phyloP scores from a whole-genome alignment of 257 asterid species.

The Plantago major region DNA sequence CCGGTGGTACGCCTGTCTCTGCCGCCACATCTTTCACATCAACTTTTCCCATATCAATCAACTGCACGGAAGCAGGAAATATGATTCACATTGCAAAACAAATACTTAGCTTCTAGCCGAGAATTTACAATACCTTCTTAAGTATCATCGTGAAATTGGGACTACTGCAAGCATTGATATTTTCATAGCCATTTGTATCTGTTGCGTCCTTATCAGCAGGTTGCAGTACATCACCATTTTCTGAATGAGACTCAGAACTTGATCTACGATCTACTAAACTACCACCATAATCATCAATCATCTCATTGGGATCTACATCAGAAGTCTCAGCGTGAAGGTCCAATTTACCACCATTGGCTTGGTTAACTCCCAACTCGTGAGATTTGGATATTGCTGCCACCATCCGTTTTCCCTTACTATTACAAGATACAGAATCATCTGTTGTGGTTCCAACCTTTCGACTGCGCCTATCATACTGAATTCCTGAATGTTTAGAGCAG shows the following conservation, averaged over 20 bases:
- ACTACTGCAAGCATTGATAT: conserved; percentile 30
- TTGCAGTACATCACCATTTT: conserved; percentile 32
- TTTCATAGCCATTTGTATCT: conserved; percentile 33
- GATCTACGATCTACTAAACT: conserved; percentile 29
- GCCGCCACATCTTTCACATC: conserved; percentile 60
- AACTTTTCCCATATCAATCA: conserved; percentile 77
- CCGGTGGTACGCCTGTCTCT: conserved; percentile 73
- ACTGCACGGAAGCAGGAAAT: conserved; percentile 32
- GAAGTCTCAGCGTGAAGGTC: background rate
- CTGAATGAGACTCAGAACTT: conserved; percentile 38
- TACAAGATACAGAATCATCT: conserved; percentile 40
- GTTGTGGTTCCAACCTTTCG: conserved; percentile 42
- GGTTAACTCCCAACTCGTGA: background rate
- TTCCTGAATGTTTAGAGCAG: conserved; percentile 89
- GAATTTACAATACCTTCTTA: conserved; percentile 60
- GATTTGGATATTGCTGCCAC: background rate
- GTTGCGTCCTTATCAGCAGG: conserved; percentile 27
- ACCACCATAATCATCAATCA: conserved; percentile 35
- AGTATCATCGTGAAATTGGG: conserved; percentile 47
- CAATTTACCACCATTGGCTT: conserved; percentile 6
- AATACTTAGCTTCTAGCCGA: background rate
- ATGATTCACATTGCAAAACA: conserved; percentile 11
- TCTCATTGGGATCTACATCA: conserved; percentile 20
- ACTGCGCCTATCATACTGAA: conserved; percentile 36
- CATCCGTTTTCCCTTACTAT: conserved; percentile 22